A percentile compares a stretch with the other conserved stretches of the same genome.
Evolutionary conservation across 139 green algal genomes (phyloP).

Genomic region (Medakamo hakoo): DNA sequence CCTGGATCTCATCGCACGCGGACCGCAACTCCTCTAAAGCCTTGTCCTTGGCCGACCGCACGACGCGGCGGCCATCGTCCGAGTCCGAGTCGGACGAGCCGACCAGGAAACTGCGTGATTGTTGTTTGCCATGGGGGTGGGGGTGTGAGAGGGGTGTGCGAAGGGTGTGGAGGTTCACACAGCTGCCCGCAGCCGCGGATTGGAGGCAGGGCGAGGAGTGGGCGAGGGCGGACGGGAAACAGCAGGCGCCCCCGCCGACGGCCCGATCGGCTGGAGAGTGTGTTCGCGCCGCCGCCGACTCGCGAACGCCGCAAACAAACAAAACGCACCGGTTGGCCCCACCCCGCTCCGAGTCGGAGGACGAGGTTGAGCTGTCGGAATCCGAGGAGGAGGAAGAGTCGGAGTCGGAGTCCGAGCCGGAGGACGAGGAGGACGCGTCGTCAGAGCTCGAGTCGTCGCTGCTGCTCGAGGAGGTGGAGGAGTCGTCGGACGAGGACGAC

Average conservation of each 20-base stretch:
- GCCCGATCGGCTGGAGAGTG: not conserved
- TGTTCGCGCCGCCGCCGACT: too few relatives aligned
- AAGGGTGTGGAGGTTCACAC: not conserved
- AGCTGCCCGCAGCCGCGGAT: not conserved
- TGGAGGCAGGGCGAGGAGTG: not conserved
- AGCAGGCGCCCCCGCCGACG: not conserved
- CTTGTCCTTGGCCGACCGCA: conserved; percentile 73
- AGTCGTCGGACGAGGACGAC: conserved; percentile 11
- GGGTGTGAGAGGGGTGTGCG: not conserved
- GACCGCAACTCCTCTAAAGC: conserved; percentile 61
- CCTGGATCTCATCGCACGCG: conserved; percentile 74
- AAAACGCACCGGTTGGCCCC: conserved; percentile 3
- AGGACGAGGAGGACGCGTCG: conserved; percentile 10
- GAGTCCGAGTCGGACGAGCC: conserved; percentile 57
- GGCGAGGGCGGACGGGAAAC: not conserved
- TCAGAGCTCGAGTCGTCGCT: conserved; percentile 9
- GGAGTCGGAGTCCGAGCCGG: conserved; percentile 16
- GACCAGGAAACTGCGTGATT: conserved; percentile 49
- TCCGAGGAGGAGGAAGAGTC: conserved; percentile 14
- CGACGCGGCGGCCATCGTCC: conserved; percentile 60
- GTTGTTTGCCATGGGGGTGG: too few relatives aligned
- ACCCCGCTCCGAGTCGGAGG: conserved; percentile 17
- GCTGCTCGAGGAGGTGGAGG: conserved; percentile 10
- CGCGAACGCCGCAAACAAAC: not conserved
- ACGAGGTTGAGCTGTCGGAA: conserved; percentile 19